Conservation (phyloP, 2,329 filamentous ascomycete species). For the Mollisiaceae sp. region DNA sequence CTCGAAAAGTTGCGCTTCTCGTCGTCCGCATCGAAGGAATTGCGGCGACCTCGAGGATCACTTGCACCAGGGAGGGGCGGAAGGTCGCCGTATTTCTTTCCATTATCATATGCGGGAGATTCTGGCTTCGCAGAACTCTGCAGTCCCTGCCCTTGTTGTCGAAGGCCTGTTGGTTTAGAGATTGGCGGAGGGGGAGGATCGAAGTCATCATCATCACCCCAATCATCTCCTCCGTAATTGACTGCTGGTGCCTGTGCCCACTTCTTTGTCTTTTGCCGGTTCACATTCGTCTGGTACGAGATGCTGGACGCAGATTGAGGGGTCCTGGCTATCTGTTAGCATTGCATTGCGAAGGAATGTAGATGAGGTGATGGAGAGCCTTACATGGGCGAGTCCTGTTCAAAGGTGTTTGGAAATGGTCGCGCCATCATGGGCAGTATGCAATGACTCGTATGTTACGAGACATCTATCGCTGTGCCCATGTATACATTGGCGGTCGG, state of each 20-base stretch:
- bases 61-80: slow-evolving; percentile 35
- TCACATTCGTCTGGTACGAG: slow-evolving; percentile 81
- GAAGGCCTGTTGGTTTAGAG: slow-evolving; percentile 48
- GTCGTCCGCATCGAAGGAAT: slow-evolving; percentile 61
- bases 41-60: slow-evolving; percentile 38
- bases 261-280: slow-evolving; percentile 88
- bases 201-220: slow-evolving; percentile 77
- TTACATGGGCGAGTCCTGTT: slow-evolving; percentile 40
- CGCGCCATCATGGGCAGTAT: slow-evolving; percentile 40
- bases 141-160: slow-evolving; percentile 48
- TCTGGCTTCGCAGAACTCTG: slow-evolving; percentile 25
- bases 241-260: slow-evolving; percentile 90
- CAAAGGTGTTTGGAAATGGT: slow-evolving; percentile 41
- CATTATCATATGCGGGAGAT: slow-evolving; percentile 24
- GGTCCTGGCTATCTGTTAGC: slow-evolving; percentile 30
- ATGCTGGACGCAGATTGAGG: slow-evolving; percentile 36
- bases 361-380: not conserved
- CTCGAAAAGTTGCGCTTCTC: slow-evolving; percentile 56
- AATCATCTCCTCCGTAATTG: slow-evolving; percentile 92
- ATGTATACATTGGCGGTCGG: slow-evolving; percentile 25
- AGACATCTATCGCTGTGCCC: slow-evolving; percentile 30
- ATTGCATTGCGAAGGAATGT: slow-evolving; percentile 2
- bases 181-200: slow-evolving; percentile 51
- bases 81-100: slow-evolving; percentile 42
- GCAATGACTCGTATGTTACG: slow-evolving; percentile 26